These are phyloP conservation scores for Hypomyces perniciosus DNA, from an alignment of 2,329 filamentous ascomycete genomes.

Conservation along the genomic window DNA sequence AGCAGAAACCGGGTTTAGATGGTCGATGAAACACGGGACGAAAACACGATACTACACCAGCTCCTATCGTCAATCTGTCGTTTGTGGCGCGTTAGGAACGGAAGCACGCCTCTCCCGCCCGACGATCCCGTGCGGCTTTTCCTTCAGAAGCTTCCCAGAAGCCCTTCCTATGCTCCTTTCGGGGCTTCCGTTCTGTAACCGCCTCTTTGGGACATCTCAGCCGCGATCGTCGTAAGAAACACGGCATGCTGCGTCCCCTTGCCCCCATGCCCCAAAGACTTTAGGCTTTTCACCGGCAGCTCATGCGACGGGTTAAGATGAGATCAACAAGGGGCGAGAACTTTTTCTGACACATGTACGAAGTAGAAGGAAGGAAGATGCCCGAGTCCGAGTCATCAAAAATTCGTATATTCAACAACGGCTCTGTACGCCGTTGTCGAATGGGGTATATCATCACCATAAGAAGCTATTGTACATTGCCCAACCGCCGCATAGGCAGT, in stretches of 20 bases:
- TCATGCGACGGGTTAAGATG: not conserved
- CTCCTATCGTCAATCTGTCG: too few relatives aligned
- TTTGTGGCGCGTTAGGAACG: too few relatives aligned
- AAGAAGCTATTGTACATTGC: constrained; percentile 16
- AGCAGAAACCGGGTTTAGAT: too few relatives aligned
- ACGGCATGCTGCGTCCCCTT: not conserved
- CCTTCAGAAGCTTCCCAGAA: not conserved
- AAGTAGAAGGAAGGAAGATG: not conserved
- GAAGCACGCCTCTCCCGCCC: constrained; percentile 7
- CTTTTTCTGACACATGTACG: not conserved
- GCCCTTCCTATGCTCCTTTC: not conserved
- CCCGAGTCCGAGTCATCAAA: not conserved
- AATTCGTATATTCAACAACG: constrained; percentile 11
- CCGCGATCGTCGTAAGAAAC: constrained; percentile 6
- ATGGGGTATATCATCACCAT: constrained; percentile 17
- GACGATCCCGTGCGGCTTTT: constrained; percentile 2
- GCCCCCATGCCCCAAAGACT: too few relatives aligned
- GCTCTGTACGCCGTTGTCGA: constrained; percentile 7
- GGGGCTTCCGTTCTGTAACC: constrained; percentile 6
- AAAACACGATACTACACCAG: too few relatives aligned
- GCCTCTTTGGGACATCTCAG: constrained; percentile 9
- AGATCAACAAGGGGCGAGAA: not conserved
- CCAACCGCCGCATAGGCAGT: constrained; percentile 3
- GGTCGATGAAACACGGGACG: too few relatives aligned
- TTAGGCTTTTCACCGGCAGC: too few relatives aligned